These are phyloP conservation scores for Anthoceros angustus DNA, from an alignment of 225 moss, liverwort and hornwort species.

Conservation along the genomic window DNA sequence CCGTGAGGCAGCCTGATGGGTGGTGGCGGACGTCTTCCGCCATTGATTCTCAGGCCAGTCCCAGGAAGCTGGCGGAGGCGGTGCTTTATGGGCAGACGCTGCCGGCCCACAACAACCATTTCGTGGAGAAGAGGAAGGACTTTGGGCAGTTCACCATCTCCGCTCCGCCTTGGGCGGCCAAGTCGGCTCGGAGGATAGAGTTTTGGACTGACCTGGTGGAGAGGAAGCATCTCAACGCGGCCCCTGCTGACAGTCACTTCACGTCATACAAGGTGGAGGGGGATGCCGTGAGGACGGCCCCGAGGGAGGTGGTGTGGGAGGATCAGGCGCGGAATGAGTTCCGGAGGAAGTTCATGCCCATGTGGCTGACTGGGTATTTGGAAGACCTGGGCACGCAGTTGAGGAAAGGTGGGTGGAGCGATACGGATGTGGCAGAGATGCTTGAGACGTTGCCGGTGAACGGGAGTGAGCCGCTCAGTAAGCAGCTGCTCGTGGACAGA, in stretches of 20 bases:
- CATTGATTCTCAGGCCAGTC: neutral
- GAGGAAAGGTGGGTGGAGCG: constrained; percentile 78
- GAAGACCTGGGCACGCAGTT: constrained; percentile 63
- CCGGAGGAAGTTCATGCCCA: constrained; percentile 18
- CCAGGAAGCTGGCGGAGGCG: constrained; percentile 12
- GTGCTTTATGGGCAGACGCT: constrained; percentile 29
- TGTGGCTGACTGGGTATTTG: constrained; percentile 64
- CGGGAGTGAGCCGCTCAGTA: constrained; percentile 23
- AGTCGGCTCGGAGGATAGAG: constrained; percentile 64
- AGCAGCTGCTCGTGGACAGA: constrained; percentile 57
- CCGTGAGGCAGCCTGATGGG: constrained; percentile 9
- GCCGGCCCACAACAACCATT: constrained; percentile 34
- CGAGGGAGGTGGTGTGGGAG: constrained; percentile 17
- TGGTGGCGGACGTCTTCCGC: neutral
- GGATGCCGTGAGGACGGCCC: constrained; percentile 27
- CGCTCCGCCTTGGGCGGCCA: constrained; percentile 78
- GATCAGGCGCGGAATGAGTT: constrained; percentile 21
- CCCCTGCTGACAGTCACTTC: constrained; percentile 26
- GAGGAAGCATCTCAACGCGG: constrained; percentile 30
- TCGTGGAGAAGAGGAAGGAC: constrained; percentile 40
- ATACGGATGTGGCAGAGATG: constrained; percentile 80
- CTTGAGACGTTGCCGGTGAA: constrained; percentile 38
- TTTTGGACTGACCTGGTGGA: constrained; percentile 88
- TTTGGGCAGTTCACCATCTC: constrained; percentile 46
- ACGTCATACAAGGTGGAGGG: constrained; percentile 43